These are phyloP conservation scores for Spinellus fusiger DNA, from an alignment of 192 early-diverging fungal genomes.

Conservation along the genomic window DNA sequence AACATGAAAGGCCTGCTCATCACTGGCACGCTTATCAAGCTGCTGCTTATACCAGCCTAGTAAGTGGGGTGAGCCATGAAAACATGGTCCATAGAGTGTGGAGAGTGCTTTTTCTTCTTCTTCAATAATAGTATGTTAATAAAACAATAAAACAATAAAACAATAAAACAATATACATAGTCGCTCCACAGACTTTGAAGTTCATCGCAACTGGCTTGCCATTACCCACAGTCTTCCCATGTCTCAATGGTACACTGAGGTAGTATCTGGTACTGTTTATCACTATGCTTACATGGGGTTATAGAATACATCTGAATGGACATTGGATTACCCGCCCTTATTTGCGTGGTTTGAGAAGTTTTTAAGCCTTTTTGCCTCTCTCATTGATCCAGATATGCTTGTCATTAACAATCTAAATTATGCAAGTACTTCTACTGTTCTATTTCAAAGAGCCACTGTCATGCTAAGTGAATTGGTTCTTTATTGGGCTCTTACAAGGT, in stretches of 20 bases:
- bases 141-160: neutral
- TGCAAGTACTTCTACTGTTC: slow-evolving; percentile 55
- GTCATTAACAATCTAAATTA: slow-evolving; percentile 64
- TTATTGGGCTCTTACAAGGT: slow-evolving; percentile 61
- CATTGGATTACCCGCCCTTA: slow-evolving; percentile 95
- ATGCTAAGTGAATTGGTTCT: slow-evolving; percentile 76
- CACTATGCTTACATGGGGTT: neutral
- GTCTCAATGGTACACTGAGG: slow-evolving; percentile 80
- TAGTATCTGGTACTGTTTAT: slow-evolving; percentile 7
- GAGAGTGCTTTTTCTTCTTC: neutral
- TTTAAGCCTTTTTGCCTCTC: slow-evolving; percentile 54
- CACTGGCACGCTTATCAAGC: slow-evolving; percentile 44
- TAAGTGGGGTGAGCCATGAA: neutral
- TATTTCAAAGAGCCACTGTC: slow-evolving; percentile 83
- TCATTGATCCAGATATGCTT: slow-evolving; percentile 70
- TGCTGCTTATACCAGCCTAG: slow-evolving; percentile 25
- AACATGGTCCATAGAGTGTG: neutral
- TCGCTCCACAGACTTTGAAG: slow-evolving; percentile 97
- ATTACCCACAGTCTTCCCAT: slow-evolving; percentile 84
- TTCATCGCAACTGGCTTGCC: slow-evolving; percentile 96
- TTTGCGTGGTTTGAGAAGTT: slow-evolving; percentile 94
- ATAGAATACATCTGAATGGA: slow-evolving; percentile 82
- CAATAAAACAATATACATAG: slow-evolving; percentile 19
- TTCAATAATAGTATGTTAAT: neutral
- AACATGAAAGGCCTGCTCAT: slow-evolving; percentile 31